Conservation (phyloP, 441 rosid species). For the Adansonia rubrostipa region DNA sequence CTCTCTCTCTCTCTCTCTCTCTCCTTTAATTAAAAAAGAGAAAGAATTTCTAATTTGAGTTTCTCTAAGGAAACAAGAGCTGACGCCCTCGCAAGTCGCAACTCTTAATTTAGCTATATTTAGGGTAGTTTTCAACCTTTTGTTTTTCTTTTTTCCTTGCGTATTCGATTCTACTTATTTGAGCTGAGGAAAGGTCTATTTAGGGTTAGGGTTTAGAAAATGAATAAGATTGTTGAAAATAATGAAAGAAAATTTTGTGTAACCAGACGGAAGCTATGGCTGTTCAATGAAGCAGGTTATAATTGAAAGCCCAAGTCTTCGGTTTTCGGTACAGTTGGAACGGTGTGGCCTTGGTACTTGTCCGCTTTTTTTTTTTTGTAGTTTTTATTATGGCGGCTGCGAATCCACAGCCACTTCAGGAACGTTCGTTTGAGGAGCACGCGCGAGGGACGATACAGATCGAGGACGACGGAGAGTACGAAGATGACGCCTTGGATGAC, state of each 20-base stretch:
- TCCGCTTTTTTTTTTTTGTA: neutral
- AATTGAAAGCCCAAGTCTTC: slow-evolving; percentile 6
- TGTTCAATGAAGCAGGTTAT: slow-evolving; percentile 41
- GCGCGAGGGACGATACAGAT: slow-evolving; percentile 38
- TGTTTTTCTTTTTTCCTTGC: slow-evolving; percentile 3
- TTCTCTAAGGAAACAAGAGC: slow-evolving; percentile 41
- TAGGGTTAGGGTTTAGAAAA: slow-evolving; percentile 41
- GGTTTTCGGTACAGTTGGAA: slow-evolving; percentile 10
- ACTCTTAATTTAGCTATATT: slow-evolving; percentile 31
- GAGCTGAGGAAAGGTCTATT: slow-evolving; percentile 15
- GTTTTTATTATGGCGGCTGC: slow-evolving; percentile 45
- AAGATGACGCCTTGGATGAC: slow-evolving; percentile 39
- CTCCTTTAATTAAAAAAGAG: no score
- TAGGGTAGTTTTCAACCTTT: slow-evolving; percentile 22
- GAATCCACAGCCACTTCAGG: slow-evolving; percentile 61
- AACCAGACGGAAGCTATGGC: slow-evolving; percentile 15
- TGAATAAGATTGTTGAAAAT: neutral
- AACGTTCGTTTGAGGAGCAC: slow-evolving; percentile 48
- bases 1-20: neutral
- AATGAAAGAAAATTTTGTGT: neutral
- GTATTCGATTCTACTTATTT: slow-evolving; percentile 32
- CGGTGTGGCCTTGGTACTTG: slow-evolving; percentile 21
- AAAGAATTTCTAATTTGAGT: slow-evolving; percentile 37
- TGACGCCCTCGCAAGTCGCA: slow-evolving; percentile 36
- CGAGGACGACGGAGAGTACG: slow-evolving; percentile 53